A percentile compares a stretch with the other conserved stretches of the same genome.
These are phyloP conservation scores for Flaveria brownii DNA, from an alignment of 129 eudicot genomes.

Conservation along the genomic window DNA sequence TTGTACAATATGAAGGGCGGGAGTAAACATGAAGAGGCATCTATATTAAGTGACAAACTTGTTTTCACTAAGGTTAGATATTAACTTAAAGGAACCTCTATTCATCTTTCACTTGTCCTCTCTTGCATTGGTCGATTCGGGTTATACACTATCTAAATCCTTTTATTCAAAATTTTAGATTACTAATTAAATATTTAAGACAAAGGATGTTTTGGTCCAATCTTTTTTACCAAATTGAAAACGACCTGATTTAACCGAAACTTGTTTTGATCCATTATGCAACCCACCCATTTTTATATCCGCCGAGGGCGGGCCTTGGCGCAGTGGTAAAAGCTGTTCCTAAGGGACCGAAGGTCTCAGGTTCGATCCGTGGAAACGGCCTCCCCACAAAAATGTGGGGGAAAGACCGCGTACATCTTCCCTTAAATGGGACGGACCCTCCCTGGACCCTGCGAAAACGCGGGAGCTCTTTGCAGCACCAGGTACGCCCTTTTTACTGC, in stretches of 20 bases:
- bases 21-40: slow-evolving; percentile 76
- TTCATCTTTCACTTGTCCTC: too few relatives aligned
- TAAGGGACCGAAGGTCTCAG: too few relatives aligned
- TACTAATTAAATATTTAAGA: not conserved
- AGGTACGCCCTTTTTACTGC: too few relatives aligned
- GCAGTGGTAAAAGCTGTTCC: too few relatives aligned
- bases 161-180: not conserved
- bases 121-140: not conserved
- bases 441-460: too few relatives aligned
- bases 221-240: not conserved
- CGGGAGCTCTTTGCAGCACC: too few relatives aligned
- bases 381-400: too few relatives aligned
- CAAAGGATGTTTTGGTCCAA: not conserved
- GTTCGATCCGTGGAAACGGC: too few relatives aligned
- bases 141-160: not conserved
- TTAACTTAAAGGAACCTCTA: not conserved
- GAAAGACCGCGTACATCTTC: too few relatives aligned
- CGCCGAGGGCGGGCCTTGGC: too few relatives aligned
- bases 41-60: slow-evolving; percentile 72
- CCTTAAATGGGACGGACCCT: too few relatives aligned
- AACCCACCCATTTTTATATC: not conserved
- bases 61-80: slow-evolving; percentile 78
- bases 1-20: slow-evolving; percentile 71
- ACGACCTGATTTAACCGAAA: not conserved
- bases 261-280: not conserved